These are phyloP conservation scores for Protea cynaroides DNA, from an alignment of 164 flowering plant genomes.

Conservation along the genomic window DNA sequence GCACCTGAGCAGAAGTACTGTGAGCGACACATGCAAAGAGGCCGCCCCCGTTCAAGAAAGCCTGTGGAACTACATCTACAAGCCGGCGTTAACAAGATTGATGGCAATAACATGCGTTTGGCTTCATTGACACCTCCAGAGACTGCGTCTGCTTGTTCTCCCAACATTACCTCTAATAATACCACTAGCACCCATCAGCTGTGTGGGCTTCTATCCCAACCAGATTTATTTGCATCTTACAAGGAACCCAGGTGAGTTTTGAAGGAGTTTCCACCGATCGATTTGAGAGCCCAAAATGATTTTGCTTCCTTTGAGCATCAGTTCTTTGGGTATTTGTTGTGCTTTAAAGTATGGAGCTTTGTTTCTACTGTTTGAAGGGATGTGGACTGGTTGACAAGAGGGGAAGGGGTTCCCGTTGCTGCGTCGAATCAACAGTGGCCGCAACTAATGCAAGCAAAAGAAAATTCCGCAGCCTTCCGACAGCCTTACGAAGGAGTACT, in stretches of 20 bases:
- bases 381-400: conserved; percentile 48
- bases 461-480: conserved; percentile 9
- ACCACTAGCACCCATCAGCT: conserved; percentile 1
- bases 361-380: conserved; percentile 26
- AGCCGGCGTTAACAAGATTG: conserved; percentile 12
- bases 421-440: conserved; percentile 33
- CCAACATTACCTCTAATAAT: not conserved
- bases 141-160: conserved; percentile 1
- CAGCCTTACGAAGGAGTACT: conserved; percentile 21
- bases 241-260: conserved; percentile 38
- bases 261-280: not conserved
- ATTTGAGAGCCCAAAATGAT: not conserved
- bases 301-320: not conserved
- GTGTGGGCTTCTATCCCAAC: conserved; percentile 13
- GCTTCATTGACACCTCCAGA: conserved; percentile 7
- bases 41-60: conserved; percentile 96
- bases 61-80: conserved; percentile 75
- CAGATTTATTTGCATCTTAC: conserved; percentile 22
- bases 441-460: conserved; percentile 26
- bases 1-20: conserved; percentile 78
- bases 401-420: conserved; percentile 19
- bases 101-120: not conserved
- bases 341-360: conserved; percentile 1
- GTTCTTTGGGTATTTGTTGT: not conserved
- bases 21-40: conserved; percentile 74